These are phyloP conservation scores for Phytophthora rubi DNA, from an alignment of 352 stramenopile genomes.

Conservation along the genomic window DNA sequence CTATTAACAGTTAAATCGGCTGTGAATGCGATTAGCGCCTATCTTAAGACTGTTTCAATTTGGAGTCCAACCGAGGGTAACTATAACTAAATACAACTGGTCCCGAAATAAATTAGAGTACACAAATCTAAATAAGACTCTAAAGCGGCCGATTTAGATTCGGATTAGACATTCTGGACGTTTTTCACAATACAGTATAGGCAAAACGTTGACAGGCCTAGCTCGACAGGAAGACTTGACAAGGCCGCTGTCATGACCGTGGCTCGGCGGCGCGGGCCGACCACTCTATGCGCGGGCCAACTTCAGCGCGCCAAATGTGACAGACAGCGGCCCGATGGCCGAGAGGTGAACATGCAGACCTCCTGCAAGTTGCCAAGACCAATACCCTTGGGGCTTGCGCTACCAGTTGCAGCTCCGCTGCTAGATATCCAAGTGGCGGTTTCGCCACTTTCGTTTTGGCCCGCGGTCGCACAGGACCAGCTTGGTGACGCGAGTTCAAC, in stretches of 20 bases:
- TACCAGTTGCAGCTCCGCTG: not conserved
- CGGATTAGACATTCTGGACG: too few species aligned
- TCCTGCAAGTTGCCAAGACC: too few species aligned
- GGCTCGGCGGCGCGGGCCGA: slow-evolving; percentile 4
- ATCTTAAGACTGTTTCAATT: too few species aligned
- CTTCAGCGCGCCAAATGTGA: slow-evolving; percentile 23
- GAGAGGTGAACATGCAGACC: not conserved
- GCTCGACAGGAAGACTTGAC: slow-evolving; percentile 19
- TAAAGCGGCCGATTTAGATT: too few species aligned
- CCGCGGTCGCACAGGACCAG: not conserved
- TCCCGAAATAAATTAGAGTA: too few species aligned
- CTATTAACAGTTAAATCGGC: too few species aligned
- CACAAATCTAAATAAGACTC: too few species aligned
- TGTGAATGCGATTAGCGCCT: too few species aligned
- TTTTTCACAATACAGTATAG: too few species aligned
- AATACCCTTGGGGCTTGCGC: not conserved
- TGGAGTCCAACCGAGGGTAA: too few species aligned
- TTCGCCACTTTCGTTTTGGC: not conserved
- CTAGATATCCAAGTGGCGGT: not conserved
- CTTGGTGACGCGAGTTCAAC: not conserved
- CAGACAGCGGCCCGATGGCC: slow-evolving; percentile 3
- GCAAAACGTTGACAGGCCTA: too few species aligned
- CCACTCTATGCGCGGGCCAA: slow-evolving; percentile 15
- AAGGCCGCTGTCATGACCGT: slow-evolving; percentile 19
- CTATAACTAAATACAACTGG: too few species aligned